Conservation (phyloP, 1,284 basidiomycete species). For the Cutaneotrichosporon mucoides region DNA sequence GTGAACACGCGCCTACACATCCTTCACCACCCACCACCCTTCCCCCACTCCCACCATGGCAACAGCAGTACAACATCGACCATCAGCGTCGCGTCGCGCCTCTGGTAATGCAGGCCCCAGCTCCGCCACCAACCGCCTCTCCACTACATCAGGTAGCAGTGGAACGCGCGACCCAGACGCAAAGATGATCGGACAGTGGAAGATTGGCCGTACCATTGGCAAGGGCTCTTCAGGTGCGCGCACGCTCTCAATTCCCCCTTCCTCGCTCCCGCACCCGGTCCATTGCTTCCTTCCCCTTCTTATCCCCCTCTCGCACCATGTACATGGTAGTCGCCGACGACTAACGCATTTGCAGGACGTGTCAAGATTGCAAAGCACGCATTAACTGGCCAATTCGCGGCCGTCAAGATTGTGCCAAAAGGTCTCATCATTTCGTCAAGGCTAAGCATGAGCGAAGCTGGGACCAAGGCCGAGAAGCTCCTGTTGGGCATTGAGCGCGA, state of each 20-base stretch:
- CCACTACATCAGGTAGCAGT: constrained; percentile 11
- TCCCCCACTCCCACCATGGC: constrained; percentile 1
- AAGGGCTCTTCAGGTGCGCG: constrained; percentile 76
- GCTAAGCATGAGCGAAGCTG: constrained; percentile 64
- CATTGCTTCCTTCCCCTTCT: no score
- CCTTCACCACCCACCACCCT: neutral
- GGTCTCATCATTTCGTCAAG: constrained; percentile 66
- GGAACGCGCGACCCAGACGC: constrained; percentile 40
- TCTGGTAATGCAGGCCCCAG: constrained; percentile 4
- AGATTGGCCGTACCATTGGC: constrained; percentile 84
- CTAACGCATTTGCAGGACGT: constrained; percentile 58
- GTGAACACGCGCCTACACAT: neutral
- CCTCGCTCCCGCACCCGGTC: no score
- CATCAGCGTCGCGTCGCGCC: constrained; percentile 5
- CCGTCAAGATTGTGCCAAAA: constrained; percentile 95
- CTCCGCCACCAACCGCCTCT: constrained; percentile 13
- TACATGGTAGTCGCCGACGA: neutral
- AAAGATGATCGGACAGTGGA: constrained; percentile 76
- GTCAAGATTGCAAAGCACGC: constrained; percentile 88
- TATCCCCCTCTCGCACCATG: no score
- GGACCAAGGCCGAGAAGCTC: constrained; percentile 67
- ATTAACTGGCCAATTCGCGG: constrained; percentile 83
- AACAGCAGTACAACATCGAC: constrained; percentile 10
- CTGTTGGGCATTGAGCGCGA: constrained; percentile 87
- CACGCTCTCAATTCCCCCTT: no score